These are phyloP conservation scores for Anthracocystis panici-leucophaei DNA, from an alignment of 1,284 basidiomycete genomes.

Conservation along the genomic window DNA sequence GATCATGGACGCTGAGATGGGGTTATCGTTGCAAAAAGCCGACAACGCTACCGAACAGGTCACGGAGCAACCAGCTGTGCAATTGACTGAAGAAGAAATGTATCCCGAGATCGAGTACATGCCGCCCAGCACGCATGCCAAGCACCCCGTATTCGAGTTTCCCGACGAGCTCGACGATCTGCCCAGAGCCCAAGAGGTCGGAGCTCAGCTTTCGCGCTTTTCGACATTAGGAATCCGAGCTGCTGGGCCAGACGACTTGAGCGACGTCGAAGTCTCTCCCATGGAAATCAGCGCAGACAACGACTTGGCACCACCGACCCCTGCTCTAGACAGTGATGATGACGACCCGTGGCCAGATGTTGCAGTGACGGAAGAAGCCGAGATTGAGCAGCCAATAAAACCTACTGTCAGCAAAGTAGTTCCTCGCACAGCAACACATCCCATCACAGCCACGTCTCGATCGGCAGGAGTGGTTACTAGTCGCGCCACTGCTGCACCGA, in stretches of 20 bases:
- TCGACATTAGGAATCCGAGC: conserved; percentile 16
- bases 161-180: conserved; percentile 54
- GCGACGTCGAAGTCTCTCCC: conserved; percentile 23
- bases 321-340: conserved; percentile 22
- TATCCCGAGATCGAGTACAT: conserved; percentile 64
- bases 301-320: conserved; percentile 7
- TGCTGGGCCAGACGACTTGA: conserved; percentile 26
- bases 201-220: conserved; percentile 32
- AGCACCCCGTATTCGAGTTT: conserved; percentile 53
- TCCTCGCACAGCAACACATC: not conserved
- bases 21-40: conserved; percentile 35
- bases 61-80: conserved; percentile 19
- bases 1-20: conserved; percentile 53
- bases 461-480: not conserved
- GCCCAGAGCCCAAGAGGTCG: conserved; percentile 51
- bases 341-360: conserved; percentile 50
- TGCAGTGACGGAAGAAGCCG: conserved; percentile 2
- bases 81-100: conserved; percentile 59
- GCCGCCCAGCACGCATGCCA: conserved; percentile 41
- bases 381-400: not conserved
- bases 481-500: not conserved
- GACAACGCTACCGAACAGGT: conserved; percentile 29
- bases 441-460: conserved; percentile 1
- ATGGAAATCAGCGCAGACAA: conserved; percentile 14
- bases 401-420: not conserved